Base-by-base conservation (phyloP, 768 basidiomycete genomes). In the Tulasnella sp. region DNA sequence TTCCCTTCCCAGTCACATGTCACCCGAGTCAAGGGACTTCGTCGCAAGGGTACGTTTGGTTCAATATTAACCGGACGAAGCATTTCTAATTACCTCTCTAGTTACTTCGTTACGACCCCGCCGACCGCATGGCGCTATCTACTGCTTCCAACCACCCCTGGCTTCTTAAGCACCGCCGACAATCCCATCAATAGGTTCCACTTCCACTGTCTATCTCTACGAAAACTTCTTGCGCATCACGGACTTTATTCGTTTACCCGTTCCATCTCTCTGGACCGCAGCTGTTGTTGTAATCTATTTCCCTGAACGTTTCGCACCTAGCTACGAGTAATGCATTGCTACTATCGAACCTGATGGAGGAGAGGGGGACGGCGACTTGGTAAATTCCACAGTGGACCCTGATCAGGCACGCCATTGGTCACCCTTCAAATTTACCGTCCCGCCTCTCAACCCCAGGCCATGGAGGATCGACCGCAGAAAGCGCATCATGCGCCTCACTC, bases 91-190 rank as follows among this genome's bases (percentile, higher is more conserved):
- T 4, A 29, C 39, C 12, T 15, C 38, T 68, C 8, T 79, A 98
- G 97, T 88, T 99, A 19, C 87, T 99, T 17, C 91, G 89, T 82
- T 90, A 82, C 78, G 90, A 93, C 31, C 93, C 95, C 0, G 87
- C 90, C 79, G 87, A 91, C 75, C 89, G 96, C 6, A 79, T 98
- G 19, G 85, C 94, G 0, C 86, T 97, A 34, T 82, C 84, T 0
- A 90, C 94, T 19, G 96, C 94, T 38, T 85, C 90, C 36, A 85
- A 85, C 3, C 96, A 97, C 80, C 94, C 94, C 12, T 98, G 96
- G 94, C 91, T 98, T 77, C 81, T 82, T 73, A 84, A 83, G 80
- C 81, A 83, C 77, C 78, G 75, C 17, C 67, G 75, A 22, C 67
- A 69, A 3, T 73, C 72, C 29, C 72, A 73, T 64, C 58, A 64